phyloP scores from a whole-genome alignment of 2,329 filamentous ascomycete species.

The Trichoderma aggressivum region DNA sequence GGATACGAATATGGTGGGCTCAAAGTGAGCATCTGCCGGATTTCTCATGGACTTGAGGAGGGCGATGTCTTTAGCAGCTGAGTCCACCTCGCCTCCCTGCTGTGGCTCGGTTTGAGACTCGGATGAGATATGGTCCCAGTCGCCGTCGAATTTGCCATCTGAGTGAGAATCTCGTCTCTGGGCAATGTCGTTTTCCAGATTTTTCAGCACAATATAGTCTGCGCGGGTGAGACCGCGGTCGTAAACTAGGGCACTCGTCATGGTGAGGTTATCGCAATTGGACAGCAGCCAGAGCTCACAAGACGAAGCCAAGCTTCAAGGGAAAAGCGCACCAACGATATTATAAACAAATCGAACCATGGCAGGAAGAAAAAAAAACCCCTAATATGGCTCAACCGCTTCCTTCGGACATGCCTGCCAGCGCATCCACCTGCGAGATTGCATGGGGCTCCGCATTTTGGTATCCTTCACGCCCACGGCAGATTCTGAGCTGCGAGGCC shows the following conservation, averaged over 20 bases:
- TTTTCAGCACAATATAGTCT: slow-evolving; percentile 40
- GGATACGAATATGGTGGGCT: slow-evolving; percentile 45
- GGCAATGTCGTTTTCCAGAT: slow-evolving; percentile 38
- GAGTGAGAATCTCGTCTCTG: background rate
- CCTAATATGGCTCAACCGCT: slow-evolving; percentile 10
- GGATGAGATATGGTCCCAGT: slow-evolving; percentile 3
- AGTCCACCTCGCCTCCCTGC: background rate
- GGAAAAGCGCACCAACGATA: background rate
- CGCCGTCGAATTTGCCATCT: background rate
- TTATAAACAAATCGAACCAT: slow-evolving; percentile 5
- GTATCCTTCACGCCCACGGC: slow-evolving; percentile 1
- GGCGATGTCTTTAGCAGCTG: slow-evolving; percentile 26
- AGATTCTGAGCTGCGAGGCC: background rate
- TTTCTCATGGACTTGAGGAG: slow-evolving; percentile 42
- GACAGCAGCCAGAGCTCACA: background rate
- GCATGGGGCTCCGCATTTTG: slow-evolving; percentile 14
- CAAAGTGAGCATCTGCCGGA: slow-evolving; percentile 39
- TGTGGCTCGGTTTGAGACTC: background rate
- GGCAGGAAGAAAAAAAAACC: slow-evolving; percentile 2
- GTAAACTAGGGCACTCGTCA: slow-evolving; percentile 32
- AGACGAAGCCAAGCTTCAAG: background rate
- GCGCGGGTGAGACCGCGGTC: slow-evolving; percentile 41
- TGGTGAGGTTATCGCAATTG: slow-evolving; percentile 13
- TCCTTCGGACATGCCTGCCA: slow-evolving; percentile 4
- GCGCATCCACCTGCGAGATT: slow-evolving; percentile 16